Conservation (phyloP, 768 basidiomycete genomes). For the Pleurotus ostreatus region DNA sequence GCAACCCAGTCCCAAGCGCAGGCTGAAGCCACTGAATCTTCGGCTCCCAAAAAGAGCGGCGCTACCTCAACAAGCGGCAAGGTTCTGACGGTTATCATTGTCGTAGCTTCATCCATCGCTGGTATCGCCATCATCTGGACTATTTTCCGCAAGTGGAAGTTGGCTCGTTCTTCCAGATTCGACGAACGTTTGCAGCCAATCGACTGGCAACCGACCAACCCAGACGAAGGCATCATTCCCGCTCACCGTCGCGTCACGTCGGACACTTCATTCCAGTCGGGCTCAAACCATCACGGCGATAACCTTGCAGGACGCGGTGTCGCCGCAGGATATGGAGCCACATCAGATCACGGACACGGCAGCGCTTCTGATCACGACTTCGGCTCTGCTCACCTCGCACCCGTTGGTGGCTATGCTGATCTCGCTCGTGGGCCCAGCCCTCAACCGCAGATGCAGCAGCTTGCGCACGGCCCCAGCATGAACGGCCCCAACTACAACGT, state of each 20-base stretch:
- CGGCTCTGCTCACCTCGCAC: conserved; percentile 50
- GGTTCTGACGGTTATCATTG: conserved; percentile 62
- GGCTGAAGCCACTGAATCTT: conserved; percentile 23
- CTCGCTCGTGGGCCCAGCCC: conserved; percentile 74
- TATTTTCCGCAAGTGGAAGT: conserved; percentile 89
- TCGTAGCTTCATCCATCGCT: conserved; percentile 64
- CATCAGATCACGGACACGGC: conserved; percentile 27
- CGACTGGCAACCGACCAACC: conserved; percentile 74
- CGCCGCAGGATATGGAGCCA: conserved; percentile 20
- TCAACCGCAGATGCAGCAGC: conserved; percentile 60
- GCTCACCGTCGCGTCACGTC: conserved; percentile 52
- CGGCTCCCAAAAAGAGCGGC: conserved; percentile 18
- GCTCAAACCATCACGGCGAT: conserved; percentile 28
- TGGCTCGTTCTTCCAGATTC: conserved; percentile 75
- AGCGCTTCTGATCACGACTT: conserved; percentile 67
- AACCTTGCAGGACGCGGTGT: conserved; percentile 20
- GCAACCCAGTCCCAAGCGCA: conserved; percentile 19
- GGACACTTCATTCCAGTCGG: conserved; percentile 66
- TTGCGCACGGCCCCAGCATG: conserved; percentile 44
- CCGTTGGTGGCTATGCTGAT: conserved; percentile 81
- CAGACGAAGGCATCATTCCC: conserved; percentile 44
- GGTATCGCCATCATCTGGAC: conserved; percentile 79
- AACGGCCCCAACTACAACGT: conserved; percentile 44
- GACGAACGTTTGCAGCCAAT: conserved; percentile 85
- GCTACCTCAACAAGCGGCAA: conserved; percentile 29